Conservation (phyloP, 768 basidiomycete genomes). For the Lactifluus echinatus region DNA sequence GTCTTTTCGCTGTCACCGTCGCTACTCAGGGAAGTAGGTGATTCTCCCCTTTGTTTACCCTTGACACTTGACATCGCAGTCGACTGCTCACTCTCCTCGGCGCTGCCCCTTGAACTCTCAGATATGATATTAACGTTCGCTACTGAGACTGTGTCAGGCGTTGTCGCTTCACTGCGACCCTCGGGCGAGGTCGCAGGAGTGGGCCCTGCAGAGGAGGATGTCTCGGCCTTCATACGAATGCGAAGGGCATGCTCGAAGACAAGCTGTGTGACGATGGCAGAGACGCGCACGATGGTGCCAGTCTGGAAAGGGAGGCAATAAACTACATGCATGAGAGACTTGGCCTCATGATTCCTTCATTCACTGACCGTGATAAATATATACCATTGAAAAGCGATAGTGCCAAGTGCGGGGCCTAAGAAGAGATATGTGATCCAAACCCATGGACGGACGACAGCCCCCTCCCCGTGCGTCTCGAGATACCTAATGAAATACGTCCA, state of each 20-base stretch:
- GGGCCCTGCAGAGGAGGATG: constrained; percentile 20
- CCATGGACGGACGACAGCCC: constrained; percentile 50
- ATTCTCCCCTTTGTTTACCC: constrained; percentile 14
- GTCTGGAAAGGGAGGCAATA: constrained; percentile 21
- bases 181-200: constrained; percentile 19
- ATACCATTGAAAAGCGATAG: constrained; percentile 46
- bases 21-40: not conserved
- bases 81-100: constrained; percentile 16
- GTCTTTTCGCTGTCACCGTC: not conserved
- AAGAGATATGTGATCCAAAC: constrained; percentile 54
- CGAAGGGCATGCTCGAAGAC: constrained; percentile 49
- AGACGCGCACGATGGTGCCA: constrained; percentile 31
- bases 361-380: constrained; percentile 30
- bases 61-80: constrained; percentile 15
- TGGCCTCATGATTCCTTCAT: not conserved
- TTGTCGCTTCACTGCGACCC: constrained; percentile 16
- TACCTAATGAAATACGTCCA: constrained; percentile 32
- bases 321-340: not conserved
- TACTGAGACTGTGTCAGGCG: constrained; percentile 24
- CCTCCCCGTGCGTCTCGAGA: constrained; percentile 45
- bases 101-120: constrained; percentile 9
- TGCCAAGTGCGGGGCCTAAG: constrained; percentile 36
- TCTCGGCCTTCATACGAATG: constrained; percentile 41
- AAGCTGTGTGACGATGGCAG: constrained; percentile 44
- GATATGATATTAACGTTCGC: not conserved